Percentiles rank a stretch among this genome's conserved stretches.
phyloP scores from a whole-genome alignment of 2,329 filamentous ascomycete species.

The Colletotrichum lindemuthianum region DNA sequence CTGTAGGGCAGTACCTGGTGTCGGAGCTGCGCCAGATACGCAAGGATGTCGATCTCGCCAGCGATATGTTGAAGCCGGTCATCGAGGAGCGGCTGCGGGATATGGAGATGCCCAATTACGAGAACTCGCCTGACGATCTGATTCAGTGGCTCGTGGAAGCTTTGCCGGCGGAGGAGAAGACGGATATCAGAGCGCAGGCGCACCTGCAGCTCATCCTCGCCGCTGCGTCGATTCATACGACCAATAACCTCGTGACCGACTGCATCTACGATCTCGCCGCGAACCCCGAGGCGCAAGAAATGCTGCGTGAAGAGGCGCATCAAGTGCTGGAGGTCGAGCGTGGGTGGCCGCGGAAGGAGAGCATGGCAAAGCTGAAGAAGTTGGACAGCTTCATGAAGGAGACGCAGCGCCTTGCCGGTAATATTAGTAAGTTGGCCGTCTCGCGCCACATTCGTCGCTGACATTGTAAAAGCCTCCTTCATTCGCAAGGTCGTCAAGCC shows the following conservation, averaged over 20 bases:
- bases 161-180: slow-evolving; percentile 50
- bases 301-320: slow-evolving; percentile 59
- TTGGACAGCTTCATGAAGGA: slow-evolving; percentile 62
- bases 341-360: slow-evolving; percentile 54
- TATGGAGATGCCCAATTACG: slow-evolving; percentile 48
- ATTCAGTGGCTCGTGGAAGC: slow-evolving; percentile 57
- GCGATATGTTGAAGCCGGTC: slow-evolving; percentile 55
- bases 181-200: slow-evolving; percentile 50
- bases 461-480: slow-evolving; percentile 50
- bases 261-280: slow-evolving; percentile 61
- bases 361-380: slow-evolving; percentile 55
- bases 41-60: slow-evolving; percentile 53
- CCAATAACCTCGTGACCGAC: slow-evolving; percentile 56
- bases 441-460: slow-evolving; percentile 13
- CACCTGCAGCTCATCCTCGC: slow-evolving; percentile 56
- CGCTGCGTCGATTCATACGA: slow-evolving; percentile 57
- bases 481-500: slow-evolving; percentile 58
- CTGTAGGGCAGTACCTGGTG: slow-evolving; percentile 56
- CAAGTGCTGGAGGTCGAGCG: slow-evolving; percentile 53
- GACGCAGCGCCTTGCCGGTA: slow-evolving; percentile 51
- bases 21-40: slow-evolving; percentile 57
- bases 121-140: slow-evolving; percentile 52
- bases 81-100: slow-evolving; percentile 57
- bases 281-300: slow-evolving; percentile 57
- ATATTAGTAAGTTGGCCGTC: slow-evolving; percentile 50